Percentiles rank a stretch among this genome's conserved stretches.
These are phyloP conservation scores for Erodium chrysanthum DNA, from an alignment of 441 rosid genomes.

Conservation along the genomic window DNA sequence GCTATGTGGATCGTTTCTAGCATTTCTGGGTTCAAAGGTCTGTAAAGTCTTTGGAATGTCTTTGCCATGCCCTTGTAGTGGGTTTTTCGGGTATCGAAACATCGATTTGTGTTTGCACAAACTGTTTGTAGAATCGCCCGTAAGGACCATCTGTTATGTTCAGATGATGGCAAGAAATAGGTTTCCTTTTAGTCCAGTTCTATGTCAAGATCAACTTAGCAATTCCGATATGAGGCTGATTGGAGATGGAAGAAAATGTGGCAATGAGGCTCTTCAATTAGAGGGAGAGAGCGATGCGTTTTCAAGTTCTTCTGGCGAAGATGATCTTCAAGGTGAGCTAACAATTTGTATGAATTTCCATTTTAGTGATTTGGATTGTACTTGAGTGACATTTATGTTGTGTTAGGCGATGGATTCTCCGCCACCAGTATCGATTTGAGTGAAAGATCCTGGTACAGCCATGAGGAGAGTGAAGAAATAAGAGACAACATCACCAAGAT, in stretches of 20 bases:
- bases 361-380: neutral
- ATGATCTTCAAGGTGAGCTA: conserved; percentile 30
- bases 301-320: conserved; percentile 24
- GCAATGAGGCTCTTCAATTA: conserved; percentile 11
- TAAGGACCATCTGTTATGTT: conserved; percentile 23
- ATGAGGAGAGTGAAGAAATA: conserved; percentile 23
- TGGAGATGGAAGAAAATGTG: conserved; percentile 11
- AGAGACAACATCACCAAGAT: conserved; percentile 10
- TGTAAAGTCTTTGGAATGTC: conserved; percentile 23
- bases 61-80: conserved; percentile 40
- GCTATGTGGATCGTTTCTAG: conserved; percentile 31
- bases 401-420: conserved; percentile 26
- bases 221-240: conserved; percentile 11
- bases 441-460: conserved; percentile 21
- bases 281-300: neutral
- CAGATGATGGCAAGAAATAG: conserved; percentile 25
- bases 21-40: conserved; percentile 30
- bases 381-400: neutral
- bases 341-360: neutral
- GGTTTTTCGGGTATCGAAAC: conserved; percentile 27
- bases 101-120: conserved; percentile 30
- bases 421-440: conserved; percentile 20
- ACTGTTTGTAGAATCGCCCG: conserved; percentile 38
- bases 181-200: conserved; percentile 24
- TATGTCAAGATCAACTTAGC: conserved; percentile 23